phyloP scores from a whole-genome alignment of 306 rosid genomes.

The Sechiopsis laciniata region DNA sequence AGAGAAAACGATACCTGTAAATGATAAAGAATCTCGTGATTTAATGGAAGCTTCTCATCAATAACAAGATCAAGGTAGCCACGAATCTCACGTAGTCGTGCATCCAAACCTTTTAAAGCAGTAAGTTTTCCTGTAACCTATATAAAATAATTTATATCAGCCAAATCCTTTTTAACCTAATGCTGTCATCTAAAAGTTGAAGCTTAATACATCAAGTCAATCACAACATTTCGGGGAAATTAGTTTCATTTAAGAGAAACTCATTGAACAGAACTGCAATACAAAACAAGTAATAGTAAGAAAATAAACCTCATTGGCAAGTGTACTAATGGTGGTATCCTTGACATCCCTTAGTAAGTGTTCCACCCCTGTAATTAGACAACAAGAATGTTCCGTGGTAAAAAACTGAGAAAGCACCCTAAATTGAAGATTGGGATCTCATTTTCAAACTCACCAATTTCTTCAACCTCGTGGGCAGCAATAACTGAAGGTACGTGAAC shows the following conservation, averaged over 20 bases:
- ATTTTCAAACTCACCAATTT: slow-evolving; percentile 52
- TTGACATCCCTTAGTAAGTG: slow-evolving; percentile 78
- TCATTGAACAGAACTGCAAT: neutral
- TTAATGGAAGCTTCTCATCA: slow-evolving; percentile 68
- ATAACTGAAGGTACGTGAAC: slow-evolving; percentile 82
- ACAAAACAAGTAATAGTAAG: neutral
- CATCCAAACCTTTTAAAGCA: slow-evolving; percentile 87
- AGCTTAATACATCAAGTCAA: neutral
- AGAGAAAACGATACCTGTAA: slow-evolving; percentile 49
- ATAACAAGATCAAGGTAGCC: slow-evolving; percentile 78
- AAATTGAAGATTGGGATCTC: slow-evolving; percentile 8
- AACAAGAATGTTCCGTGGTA: slow-evolving; percentile 12
- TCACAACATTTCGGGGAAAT: neutral
- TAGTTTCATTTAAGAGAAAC: neutral
- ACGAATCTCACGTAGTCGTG: slow-evolving; percentile 64
- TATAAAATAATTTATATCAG: slow-evolving; percentile 17
- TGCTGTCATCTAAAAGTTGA: neutral
- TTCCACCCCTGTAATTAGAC: slow-evolving; percentile 60
- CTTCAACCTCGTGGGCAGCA: slow-evolving; percentile 92
- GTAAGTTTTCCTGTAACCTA: slow-evolving; percentile 83
- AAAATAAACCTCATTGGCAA: slow-evolving; percentile 64
- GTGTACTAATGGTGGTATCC: slow-evolving; percentile 78
- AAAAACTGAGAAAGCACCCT: neutral
- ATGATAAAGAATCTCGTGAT: slow-evolving; percentile 86
- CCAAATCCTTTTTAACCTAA: neutral